phyloP scores from a whole-genome alignment of 2,329 filamentous ascomycete species.

The Drechmeria coniospora region DNA sequence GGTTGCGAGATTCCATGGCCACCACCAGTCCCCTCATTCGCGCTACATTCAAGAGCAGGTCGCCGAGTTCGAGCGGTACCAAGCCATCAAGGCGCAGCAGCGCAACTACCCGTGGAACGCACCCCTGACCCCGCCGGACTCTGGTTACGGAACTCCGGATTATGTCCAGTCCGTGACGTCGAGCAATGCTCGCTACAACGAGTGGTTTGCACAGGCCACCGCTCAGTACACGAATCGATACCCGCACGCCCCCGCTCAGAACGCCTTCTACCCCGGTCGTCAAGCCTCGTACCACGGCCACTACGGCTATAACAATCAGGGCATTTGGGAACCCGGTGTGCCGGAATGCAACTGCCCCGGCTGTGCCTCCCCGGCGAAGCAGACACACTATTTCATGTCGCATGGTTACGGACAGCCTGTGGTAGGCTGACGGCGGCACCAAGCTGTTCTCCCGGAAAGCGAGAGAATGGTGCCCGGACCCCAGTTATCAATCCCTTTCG shows the following conservation, averaged over 20 bases:
- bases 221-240: slow-evolving; percentile 29
- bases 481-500: too few species aligned
- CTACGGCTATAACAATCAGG: slow-evolving; percentile 30
- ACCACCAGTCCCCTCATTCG: slow-evolving; percentile 21
- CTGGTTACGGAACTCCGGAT: slow-evolving; percentile 45
- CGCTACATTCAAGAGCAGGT: slow-evolving; percentile 39
- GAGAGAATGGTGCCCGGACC: too few species aligned
- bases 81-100: slow-evolving; percentile 27
- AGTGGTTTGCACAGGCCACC: slow-evolving; percentile 36
- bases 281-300: slow-evolving; percentile 24
- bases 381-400: slow-evolving; percentile 30
- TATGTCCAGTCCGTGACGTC: slow-evolving; percentile 40
- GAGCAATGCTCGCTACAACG: slow-evolving; percentile 38
- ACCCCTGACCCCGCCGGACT: slow-evolving; percentile 43
- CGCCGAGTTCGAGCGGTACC: slow-evolving; percentile 34
- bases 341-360: slow-evolving; percentile 34
- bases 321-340: slow-evolving; percentile 34
- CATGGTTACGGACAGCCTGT: slow-evolving; percentile 39
- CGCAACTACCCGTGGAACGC: slow-evolving; percentile 29
- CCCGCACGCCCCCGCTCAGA: slow-evolving; percentile 25
- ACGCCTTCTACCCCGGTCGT: slow-evolving; percentile 24
- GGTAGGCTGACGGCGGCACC: slow-evolving; percentile 34
- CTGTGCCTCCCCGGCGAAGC: slow-evolving; percentile 31
- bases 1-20: slow-evolving; percentile 22
- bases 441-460: too few species aligned